phyloP scores from a whole-genome alignment of 2,329 filamentous ascomycete species.

The Aspergillus pseudonomiae region DNA sequence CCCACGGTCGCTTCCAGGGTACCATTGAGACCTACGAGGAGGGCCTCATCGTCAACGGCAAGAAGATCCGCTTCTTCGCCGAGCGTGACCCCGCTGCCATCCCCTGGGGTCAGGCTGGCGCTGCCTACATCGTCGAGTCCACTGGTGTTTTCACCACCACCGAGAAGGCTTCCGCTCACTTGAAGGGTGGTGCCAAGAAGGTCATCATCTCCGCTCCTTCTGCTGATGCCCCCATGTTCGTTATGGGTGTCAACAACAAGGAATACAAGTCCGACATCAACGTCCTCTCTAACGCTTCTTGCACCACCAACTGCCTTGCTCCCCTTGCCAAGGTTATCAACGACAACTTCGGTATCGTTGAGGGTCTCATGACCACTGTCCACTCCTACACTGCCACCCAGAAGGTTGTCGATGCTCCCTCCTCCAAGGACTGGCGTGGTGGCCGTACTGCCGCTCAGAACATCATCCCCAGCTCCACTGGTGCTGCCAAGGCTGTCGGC shows the following conservation, averaged over 20 bases:
- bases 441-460: conserved; percentile 98
- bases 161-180: conserved; percentile 91
- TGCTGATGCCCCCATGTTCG: conserved; percentile 96
- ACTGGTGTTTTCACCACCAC: conserved; percentile 99
- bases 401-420: conserved; percentile 98
- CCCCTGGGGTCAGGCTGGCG: conserved; percentile 84
- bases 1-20: conserved; percentile 96
- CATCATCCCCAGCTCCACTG: conserved; percentile 99
- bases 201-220: conserved; percentile 69
- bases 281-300: conserved; percentile 98
- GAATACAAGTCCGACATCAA: conserved; percentile 86
- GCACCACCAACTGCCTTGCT: conserved; percentile 99
- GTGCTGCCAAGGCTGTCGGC: conserved; percentile 99
- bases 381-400: conserved; percentile 99
- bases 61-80: conserved; percentile 91
- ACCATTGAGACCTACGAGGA: conserved; percentile 74
- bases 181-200: conserved; percentile 98
- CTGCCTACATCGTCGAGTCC: conserved; percentile 94
- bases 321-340: conserved; percentile 99
- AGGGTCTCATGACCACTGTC: conserved; percentile 99
- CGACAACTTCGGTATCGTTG: conserved; percentile 96
- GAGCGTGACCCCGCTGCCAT: conserved; percentile 89
- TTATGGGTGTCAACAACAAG: conserved; percentile 98
- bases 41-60: conserved; percentile 85
- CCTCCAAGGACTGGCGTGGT: conserved; percentile 98